Evolutionary conservation across 225 moss, liverwort and hornwort species (phyloP).

Genomic region (Physcomitrium patens): DNA sequence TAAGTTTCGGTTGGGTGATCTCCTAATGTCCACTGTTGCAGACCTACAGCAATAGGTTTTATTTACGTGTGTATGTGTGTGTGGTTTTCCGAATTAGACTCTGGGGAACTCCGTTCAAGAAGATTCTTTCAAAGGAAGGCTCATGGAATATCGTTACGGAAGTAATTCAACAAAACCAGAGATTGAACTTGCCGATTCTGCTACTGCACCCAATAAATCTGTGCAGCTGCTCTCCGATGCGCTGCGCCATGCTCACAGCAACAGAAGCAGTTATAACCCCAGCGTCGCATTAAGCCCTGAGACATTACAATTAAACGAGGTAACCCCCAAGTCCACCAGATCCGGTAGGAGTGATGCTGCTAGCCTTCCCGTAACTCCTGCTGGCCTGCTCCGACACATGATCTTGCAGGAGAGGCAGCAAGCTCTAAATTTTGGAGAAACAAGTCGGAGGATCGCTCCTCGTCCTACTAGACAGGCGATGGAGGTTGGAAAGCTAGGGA

Average conservation of each 20-base stretch:
- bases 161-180: constrained; percentile 25
- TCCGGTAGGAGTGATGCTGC: constrained; percentile 42
- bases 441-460: constrained; percentile 28
- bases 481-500: constrained; percentile 29
- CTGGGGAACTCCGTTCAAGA: constrained; percentile 11
- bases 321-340: constrained; percentile 44
- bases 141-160: constrained; percentile 37
- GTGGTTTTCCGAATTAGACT: constrained; percentile 18
- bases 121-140: constrained; percentile 41
- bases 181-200: constrained; percentile 33
- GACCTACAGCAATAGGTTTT: not conserved
- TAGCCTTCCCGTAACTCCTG: constrained; percentile 37
- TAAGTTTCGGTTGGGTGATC: not conserved
- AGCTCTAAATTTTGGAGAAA: constrained; percentile 26
- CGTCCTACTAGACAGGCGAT: constrained; percentile 32
- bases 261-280: constrained; percentile 14
- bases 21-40: not conserved
- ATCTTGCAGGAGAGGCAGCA: constrained; percentile 39
- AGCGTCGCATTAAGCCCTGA: constrained; percentile 44
- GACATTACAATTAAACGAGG: constrained; percentile 22
- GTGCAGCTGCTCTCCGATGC: constrained; percentile 4
- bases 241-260: constrained; percentile 35
- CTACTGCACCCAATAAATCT: constrained; percentile 8
- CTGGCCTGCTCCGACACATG: constrained; percentile 23
- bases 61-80: not conserved